These are phyloP conservation scores for Trypanosoma theileri DNA, from an alignment of 208 protist species.

Conservation along the genomic window DNA sequence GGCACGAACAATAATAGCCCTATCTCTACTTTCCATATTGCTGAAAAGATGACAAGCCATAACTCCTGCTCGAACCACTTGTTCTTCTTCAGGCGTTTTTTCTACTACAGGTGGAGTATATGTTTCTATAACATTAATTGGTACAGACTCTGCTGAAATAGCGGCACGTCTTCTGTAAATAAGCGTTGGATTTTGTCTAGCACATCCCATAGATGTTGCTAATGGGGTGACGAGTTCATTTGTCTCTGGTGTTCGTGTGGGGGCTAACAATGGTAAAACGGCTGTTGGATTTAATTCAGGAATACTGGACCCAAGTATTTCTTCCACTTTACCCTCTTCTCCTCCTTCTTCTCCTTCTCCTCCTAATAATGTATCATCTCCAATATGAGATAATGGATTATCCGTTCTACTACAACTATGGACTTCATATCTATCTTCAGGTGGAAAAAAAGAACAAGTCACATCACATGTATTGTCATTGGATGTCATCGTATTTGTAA, in stretches of 20 bases:
- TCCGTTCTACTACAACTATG: background rate
- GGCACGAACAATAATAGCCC: slow-evolving; percentile 49
- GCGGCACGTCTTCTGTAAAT: slow-evolving; percentile 52
- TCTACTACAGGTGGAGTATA: slow-evolving; percentile 25
- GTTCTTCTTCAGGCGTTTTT: slow-evolving; percentile 47
- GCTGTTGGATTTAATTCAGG: too few relatives aligned
- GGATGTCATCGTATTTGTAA: background rate
- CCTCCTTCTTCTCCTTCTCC: background rate
- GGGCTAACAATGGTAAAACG: too few relatives aligned
- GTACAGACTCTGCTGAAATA: slow-evolving; percentile 55
- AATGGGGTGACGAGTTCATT: too few relatives aligned
- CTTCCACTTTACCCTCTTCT: background rate
- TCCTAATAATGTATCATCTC: background rate
- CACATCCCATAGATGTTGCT: too few relatives aligned
- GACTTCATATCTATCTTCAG: background rate
- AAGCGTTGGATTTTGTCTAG: background rate
- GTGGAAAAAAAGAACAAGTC: background rate
- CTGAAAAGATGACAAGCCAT: slow-evolving; percentile 69
- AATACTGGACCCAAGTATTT: too few relatives aligned
- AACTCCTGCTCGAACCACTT: slow-evolving; percentile 49
- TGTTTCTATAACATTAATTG: slow-evolving; percentile 27
- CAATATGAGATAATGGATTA: background rate
- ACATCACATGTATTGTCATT: too few relatives aligned
- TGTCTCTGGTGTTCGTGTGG: too few relatives aligned
- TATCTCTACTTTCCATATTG: slow-evolving; percentile 50